These are phyloP conservation scores for Pistacia integerrima DNA, from an alignment of 345 rosid genomes.

Conservation along the genomic window DNA sequence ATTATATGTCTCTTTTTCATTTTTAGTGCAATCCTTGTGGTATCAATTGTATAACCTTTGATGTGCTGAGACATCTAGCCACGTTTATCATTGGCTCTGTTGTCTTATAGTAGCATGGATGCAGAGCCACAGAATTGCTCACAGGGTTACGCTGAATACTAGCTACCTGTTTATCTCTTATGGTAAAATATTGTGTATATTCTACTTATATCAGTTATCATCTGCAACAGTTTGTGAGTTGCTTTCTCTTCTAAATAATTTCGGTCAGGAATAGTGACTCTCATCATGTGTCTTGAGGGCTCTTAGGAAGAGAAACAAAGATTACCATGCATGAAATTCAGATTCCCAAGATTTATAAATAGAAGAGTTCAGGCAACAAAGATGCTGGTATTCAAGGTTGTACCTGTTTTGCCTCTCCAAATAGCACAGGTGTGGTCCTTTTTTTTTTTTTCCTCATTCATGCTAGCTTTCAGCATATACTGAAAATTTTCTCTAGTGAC, in stretches of 20 bases:
- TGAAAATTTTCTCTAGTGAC: neutral
- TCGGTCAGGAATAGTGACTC: neutral
- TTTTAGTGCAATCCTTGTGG: too few species aligned
- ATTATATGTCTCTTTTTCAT: too few species aligned
- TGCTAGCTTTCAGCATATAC: neutral
- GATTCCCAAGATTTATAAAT: neutral
- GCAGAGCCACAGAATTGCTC: neutral
- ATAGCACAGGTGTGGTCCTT: conserved; percentile 2
- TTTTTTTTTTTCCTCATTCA: neutral
- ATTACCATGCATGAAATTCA: conserved; percentile 8
- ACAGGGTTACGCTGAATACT: neutral
- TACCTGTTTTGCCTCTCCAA: neutral
- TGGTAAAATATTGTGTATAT: neutral
- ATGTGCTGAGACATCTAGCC: too few species aligned
- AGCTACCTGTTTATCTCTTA: neutral
- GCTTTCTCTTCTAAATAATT: neutral
- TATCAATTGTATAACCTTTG: too few species aligned
- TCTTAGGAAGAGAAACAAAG: neutral
- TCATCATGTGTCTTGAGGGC: neutral
- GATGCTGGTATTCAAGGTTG: neutral
- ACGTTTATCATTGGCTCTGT: too few species aligned
- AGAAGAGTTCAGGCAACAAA: neutral
- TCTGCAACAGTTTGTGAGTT: neutral
- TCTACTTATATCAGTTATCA: neutral
- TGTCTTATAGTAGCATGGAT: neutral